Base-by-base conservation (phyloP, 257 asterid species). In the Euphrasia confusa region DNA sequence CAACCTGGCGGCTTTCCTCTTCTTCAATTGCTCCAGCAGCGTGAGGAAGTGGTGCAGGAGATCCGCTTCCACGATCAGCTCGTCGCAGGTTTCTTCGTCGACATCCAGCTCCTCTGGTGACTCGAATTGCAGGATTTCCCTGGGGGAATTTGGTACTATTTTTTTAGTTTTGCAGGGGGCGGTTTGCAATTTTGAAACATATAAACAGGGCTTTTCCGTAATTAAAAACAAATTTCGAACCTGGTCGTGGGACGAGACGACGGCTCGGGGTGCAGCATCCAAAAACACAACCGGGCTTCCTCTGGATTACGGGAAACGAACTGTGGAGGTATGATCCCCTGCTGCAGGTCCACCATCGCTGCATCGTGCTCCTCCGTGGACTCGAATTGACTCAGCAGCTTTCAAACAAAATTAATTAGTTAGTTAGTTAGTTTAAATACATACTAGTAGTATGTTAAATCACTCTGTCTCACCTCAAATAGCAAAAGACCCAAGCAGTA, bases 221-320 rank as follows among this genome's bases (percentile, higher is more conserved):
- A 48, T 13, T 48, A 48, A 14, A 48, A 14, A n/a, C 14, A 0
- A 48, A 9, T 5, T 30, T 4, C 0, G 14, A 10, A 84, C 92
- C 83, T 75, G 54, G 80, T 72, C 28, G 83, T 78, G 21, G 93
- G 93, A 28, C 93, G 84, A 30, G 62, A 78, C n/a, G 84, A 74
- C 54, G 81, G 80, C 45, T 70, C 67, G 5, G 86, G 89, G 58
- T 79, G 83, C 28, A 81, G 84, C 54, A 84, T 26, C 88, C 78
- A 75, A 60, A 81, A 60, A 70, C 92, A 81, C 58, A 81, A 72
- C 37, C 77, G 83, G 70, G 85, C 81, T 74, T 84, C 88, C 70
- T 69, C 68, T 0, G 81, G 81, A 70, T 18, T 64, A 57, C 63
- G 71, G 26, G 64, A 75, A 42, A 77, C 74, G 50, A 84, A 81